Base-by-base conservation (phyloP, 2,329 filamentous ascomycete genomes). In the Lachnellula arida region DNA sequence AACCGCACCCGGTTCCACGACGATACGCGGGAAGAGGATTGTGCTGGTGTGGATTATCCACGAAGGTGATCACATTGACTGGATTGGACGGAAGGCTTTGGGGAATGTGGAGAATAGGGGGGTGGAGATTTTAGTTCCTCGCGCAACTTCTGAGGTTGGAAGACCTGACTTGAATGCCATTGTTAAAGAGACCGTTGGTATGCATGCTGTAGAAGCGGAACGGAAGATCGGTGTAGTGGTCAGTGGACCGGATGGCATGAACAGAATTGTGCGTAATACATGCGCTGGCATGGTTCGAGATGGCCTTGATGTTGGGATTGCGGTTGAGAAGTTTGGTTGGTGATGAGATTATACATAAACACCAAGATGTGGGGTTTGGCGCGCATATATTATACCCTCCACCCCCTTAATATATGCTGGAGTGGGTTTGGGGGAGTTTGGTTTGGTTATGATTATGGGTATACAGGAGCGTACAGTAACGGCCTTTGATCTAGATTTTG, bases 271-370 rank as follows among this genome's bases (percentile, higher is more conserved):
- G n/a, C 75, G 82, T 62, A 87, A 87, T 67, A 71, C 73, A 2
- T 84, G 79, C 66, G 78, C 82, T 1, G 64, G 65, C 5, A 69
- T 81, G 56, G 72, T 82, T 9, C 68, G 71, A 51, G 60, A 72
- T 7, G 84, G 83, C 0, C 68, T 67, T 48, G 66, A 79, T 63
- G 71, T 87, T 3, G 68, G 75, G 53, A 73, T 87, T 49, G 72
- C 76, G 28, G 78, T 86, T 25, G 85, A 87, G 78, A 87, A 87
- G 65, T 87, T 86, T 74, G 84, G 83, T 1, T 87, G 84, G 84
- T 87, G 49, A 60, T 23, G 17, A 22, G 12, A 19, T 44, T 25
- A 44, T 44, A 19, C 25, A 23, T 44, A 2, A 40, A 40, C 8
- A 3, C 9, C 8, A n/a, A 40, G 5, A 40, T 40, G 14, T 40